Conservation (phyloP, 192 early-diverging fungal species). For the Coemansia sp. region DNA sequence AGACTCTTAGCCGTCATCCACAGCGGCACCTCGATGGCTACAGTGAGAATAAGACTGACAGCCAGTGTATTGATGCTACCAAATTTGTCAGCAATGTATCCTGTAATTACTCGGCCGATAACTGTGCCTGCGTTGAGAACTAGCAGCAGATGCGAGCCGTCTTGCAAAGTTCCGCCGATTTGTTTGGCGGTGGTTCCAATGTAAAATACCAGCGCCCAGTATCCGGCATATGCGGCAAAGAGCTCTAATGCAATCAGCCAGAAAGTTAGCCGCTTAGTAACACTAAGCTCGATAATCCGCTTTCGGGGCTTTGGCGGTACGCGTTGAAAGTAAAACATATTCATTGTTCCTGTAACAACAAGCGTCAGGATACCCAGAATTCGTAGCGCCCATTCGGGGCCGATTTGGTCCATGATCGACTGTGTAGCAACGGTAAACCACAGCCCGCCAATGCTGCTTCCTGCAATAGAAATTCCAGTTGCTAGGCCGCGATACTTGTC, state of each 20-base stretch:
- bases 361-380: slow-evolving; percentile 58
- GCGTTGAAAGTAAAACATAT: slow-evolving; percentile 37
- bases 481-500: slow-evolving; percentile 62
- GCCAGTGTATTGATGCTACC: slow-evolving; percentile 37
- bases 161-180: slow-evolving; percentile 13
- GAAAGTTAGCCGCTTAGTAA: slow-evolving; percentile 18
- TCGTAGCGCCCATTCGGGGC: slow-evolving; percentile 64
- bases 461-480: slow-evolving; percentile 70
- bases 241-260: slow-evolving; percentile 32
- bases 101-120: slow-evolving; percentile 28
- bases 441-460: slow-evolving; percentile 72
- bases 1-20: slow-evolving; percentile 30
- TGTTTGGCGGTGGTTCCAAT: slow-evolving; percentile 29
- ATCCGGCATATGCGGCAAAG: slow-evolving; percentile 26
- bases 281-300: slow-evolving; percentile 19
- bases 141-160: slow-evolving; percentile 20
- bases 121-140: slow-evolving; percentile 31
- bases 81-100: slow-evolving; percentile 26
- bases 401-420: slow-evolving; percentile 57
- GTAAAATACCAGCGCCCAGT: slow-evolving; percentile 48
- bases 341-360: slow-evolving; percentile 29
- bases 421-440: slow-evolving; percentile 59
- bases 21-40: slow-evolving; percentile 22
- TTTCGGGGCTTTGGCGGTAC: slow-evolving; percentile 48
- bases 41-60: slow-evolving; percentile 16